These are phyloP conservation scores for Stipa capillata DNA, from an alignment of 176 grass and related monocot species.

Conservation along the genomic window DNA sequence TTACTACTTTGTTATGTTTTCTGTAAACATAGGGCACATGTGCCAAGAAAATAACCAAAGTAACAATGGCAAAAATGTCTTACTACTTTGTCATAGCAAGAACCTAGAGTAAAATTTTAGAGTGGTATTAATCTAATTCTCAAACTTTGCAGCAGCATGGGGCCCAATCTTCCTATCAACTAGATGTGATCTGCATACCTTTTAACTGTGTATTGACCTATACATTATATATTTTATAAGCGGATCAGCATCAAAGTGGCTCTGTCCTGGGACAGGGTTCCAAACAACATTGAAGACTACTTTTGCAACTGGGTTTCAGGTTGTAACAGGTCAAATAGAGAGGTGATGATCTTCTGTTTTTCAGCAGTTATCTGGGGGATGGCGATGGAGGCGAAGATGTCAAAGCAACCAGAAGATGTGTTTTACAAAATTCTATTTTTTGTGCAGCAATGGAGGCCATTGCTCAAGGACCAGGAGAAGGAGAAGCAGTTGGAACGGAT, in stretches of 20 bases:
- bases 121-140: not conserved
- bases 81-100: not conserved
- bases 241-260: not conserved
- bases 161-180: not conserved
- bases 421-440: not conserved
- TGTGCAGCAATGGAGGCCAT: not conserved
- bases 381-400: not conserved
- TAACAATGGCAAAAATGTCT: not conserved
- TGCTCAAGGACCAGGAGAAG: not conserved
- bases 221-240: not conserved
- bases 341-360: not conserved
- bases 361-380: not conserved
- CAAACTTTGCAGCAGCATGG: not conserved
- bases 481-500: not conserved
- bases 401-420: not conserved
- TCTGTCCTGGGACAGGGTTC: not conserved
- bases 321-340: not conserved
- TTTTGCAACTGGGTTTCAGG: not conserved
- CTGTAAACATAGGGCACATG: not conserved
- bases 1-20: not conserved
- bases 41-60: not conserved
- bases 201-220: not conserved
- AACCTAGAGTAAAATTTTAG: not conserved
- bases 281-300: not conserved
- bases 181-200: not conserved